These are phyloP conservation scores for Ustilago loliicola DNA, from an alignment of 1,284 basidiomycete species.

Conservation along the genomic window DNA sequence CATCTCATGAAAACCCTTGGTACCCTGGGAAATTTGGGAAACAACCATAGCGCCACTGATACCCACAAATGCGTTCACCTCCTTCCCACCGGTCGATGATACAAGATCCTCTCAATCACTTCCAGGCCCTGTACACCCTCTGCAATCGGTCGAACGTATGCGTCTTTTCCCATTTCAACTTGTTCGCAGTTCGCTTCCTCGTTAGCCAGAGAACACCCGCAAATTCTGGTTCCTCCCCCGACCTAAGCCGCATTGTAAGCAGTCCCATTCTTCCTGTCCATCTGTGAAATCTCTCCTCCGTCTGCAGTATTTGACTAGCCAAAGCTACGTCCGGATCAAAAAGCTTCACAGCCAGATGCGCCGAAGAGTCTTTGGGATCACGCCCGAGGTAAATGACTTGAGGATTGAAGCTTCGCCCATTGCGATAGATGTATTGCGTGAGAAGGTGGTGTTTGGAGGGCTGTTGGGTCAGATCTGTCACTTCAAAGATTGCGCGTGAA, in stretches of 20 bases:
- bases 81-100: background rate
- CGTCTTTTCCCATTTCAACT: background rate
- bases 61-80: background rate
- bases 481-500: no score
- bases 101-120: background rate
- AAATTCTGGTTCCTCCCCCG: slow-evolving; percentile 13
- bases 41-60: background rate
- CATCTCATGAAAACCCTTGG: no score
- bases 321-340: background rate
- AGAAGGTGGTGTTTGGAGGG: background rate
- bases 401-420: slow-evolving; percentile 9
- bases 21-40: no score
- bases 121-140: background rate
- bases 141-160: background rate
- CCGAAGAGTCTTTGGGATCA: background rate
- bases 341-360: background rate
- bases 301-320: background rate
- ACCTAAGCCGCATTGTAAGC: slow-evolving; percentile 12
- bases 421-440: slow-evolving; percentile 2
- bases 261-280: slow-evolving; percentile 1
- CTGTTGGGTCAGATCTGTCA: background rate
- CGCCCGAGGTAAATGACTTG: slow-evolving; percentile 1
- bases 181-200: background rate
- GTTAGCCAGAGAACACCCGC: slow-evolving; percentile 9
- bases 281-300: background rate